Evolutionary conservation across 2,329 filamentous ascomycete genomes (phyloP), one percentile per base, ranked within the genome.

Genomic region (Aphanoascus verrucosus): DNA sequence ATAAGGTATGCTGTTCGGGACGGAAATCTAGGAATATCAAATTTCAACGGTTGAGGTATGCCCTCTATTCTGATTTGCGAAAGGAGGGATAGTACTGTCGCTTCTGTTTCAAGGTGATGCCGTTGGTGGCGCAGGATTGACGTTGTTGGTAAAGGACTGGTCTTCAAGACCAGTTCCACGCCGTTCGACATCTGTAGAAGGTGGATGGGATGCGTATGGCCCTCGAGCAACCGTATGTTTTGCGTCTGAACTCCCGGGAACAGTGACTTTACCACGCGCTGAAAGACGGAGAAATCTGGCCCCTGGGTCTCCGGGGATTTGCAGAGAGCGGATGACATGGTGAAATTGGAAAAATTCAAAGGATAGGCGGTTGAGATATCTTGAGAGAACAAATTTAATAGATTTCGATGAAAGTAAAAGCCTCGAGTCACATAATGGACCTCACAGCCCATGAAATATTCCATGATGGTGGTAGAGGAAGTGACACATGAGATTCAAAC

Each of bases 51-150:
- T 28, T 63, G 63, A 0, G 71, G 70, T 41, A 71, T 65, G 51
- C 62, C 67, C 34, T 69, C 62, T 19, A 64, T 63, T 19, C 60
- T 58, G 53, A 61, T 64, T 32, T 65, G 63, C 7, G 59, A 62
- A 5, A 74, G 61, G 9, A 73, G 59, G n/a, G 63, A 59, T 15
- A 72, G 64, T 11, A 67, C 65, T 15, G 61, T 61, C 14, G 69
- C 70, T 59, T 74, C 72, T 4, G 67, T 69, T 53, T 71, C 66
- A 6, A 74, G 65, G 35, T 63, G 62, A 35, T 60, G 57, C 41
- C 66, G 63, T 56, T 74, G 70, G 43, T 68, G 65, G 40, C 71
- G 68, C 38, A 73, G 61, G 28, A 73, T 63, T n/a, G 64, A 62
- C 8, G 65, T 66, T 31, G 62, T 63, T 31, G 65, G 61, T 6